These are phyloP conservation scores for Russula sp. DNA, from an alignment of 768 basidiomycete species.

Conservation along the genomic window DNA sequence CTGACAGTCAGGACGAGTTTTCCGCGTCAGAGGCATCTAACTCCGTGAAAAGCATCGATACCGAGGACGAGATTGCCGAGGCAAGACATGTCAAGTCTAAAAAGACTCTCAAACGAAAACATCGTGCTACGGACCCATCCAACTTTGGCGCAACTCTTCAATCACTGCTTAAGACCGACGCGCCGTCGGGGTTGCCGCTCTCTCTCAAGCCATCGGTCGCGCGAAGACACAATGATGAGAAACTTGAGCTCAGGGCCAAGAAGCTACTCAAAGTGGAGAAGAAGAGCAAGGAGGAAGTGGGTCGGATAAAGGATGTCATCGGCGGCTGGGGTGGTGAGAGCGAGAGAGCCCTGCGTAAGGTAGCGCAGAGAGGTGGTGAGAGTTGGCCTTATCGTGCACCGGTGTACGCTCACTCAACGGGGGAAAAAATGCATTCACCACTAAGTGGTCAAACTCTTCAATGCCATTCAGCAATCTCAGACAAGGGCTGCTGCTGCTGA, in stretches of 20 bases:
- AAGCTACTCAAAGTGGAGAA: conserved; percentile 65
- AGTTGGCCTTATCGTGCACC: neutral
- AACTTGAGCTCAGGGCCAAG: conserved; percentile 64
- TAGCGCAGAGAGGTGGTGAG: conserved; percentile 79
- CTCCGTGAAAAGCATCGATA: conserved; percentile 35
- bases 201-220: conserved; percentile 74
- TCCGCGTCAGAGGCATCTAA: conserved; percentile 25
- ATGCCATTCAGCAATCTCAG: conserved; percentile 80
- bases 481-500: conserved; percentile 44
- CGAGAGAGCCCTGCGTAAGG: conserved; percentile 73
- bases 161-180: conserved; percentile 62
- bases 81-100: conserved; percentile 59
- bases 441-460: conserved; percentile 79
- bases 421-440: neutral
- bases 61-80: conserved; percentile 58
- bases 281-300: conserved; percentile 68
- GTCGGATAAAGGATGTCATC: conserved; percentile 62
- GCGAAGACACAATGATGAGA: conserved; percentile 67
- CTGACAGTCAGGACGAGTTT: conserved; percentile 17
- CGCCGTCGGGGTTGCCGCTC: conserved; percentile 64
- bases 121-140: conserved; percentile 67
- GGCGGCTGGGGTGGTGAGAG: conserved; percentile 87
- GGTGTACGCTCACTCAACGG: neutral
- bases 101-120: conserved; percentile 78
- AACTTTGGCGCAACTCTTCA: conserved; percentile 73